A percentile compares a stretch with the other conserved stretches of the same genome.
Conservation (phyloP, 2,329 filamentous ascomycete species). For the Sarocladium strictum region DNA sequence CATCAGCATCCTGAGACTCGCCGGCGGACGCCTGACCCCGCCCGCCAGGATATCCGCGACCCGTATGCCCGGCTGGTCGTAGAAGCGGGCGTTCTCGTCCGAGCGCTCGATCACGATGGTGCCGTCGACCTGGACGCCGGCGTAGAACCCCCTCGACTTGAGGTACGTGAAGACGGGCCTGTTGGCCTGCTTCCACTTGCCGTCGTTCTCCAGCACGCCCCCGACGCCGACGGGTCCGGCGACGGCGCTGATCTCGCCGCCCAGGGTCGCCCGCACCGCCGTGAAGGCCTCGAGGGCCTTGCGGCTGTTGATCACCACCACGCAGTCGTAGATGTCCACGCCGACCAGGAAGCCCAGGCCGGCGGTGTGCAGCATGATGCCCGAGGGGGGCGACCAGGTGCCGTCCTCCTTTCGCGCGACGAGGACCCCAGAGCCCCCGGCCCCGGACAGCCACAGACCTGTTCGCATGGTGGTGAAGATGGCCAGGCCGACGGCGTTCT, state of each 20-base stretch:
- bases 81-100: slow-evolving; percentile 82
- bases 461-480: slow-evolving; percentile 67
- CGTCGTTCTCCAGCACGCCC: slow-evolving; percentile 59
- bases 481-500: slow-evolving; percentile 60
- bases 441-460: slow-evolving; percentile 59
- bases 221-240: slow-evolving; percentile 65
- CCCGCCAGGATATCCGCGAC: slow-evolving; percentile 41
- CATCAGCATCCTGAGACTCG: slow-evolving; percentile 23
- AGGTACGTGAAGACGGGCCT: slow-evolving; percentile 57
- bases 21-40: slow-evolving; percentile 26
- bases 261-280: slow-evolving; percentile 65
- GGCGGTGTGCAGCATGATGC: slow-evolving; percentile 73
- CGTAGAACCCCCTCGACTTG: slow-evolving; percentile 82
- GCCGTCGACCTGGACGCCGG: slow-evolving; percentile 78
- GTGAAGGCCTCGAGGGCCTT: slow-evolving; percentile 73
- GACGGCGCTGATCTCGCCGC: slow-evolving; percentile 69
- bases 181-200: slow-evolving; percentile 44
- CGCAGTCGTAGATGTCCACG: slow-evolving; percentile 82
- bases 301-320: slow-evolving; percentile 74
- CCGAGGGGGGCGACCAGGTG: slow-evolving; percentile 72
- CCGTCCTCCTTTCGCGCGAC: slow-evolving; percentile 58
- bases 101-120: slow-evolving; percentile 77
- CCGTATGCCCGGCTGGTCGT: slow-evolving; percentile 41
- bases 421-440: slow-evolving; percentile 60
- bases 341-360: slow-evolving; percentile 74